Evolutionary conservation across 179 eudicot genomes (phyloP).

Genomic region (Carnegiea gigantea): DNA sequence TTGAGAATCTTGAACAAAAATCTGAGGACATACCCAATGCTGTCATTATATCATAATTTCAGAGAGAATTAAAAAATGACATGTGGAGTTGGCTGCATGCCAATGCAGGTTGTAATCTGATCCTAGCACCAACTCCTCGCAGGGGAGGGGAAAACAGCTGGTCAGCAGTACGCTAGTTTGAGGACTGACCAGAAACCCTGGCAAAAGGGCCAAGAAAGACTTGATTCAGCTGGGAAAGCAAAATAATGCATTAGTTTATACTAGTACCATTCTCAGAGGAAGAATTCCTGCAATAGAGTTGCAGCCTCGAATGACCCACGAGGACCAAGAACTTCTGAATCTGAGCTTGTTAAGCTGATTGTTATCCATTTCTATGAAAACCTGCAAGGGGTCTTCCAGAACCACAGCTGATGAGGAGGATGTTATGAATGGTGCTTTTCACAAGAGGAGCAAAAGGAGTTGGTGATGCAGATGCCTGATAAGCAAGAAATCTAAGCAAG

Average conservation of each 20-base stretch:
- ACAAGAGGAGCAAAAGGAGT: neutral
- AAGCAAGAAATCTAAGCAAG: neutral
- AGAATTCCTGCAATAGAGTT: neutral
- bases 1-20: neutral
- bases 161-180: neutral
- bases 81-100: neutral
- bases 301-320: neutral
- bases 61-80: neutral
- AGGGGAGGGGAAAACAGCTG: neutral
- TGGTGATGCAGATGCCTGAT: neutral
- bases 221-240: no score
- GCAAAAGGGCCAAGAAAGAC: neutral
- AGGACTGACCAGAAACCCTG: neutral
- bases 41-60: neutral
- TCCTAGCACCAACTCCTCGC: neutral
- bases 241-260: neutral
- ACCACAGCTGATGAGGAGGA: no score
- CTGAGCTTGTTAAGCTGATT: neutral
- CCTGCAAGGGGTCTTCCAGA: no score
- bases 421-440: no score
- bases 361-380: no score
- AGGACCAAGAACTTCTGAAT: neutral
- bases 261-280: neutral
- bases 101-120: neutral
- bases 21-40: neutral